Conservation (phyloP, 2,329 filamentous ascomycete genomes). For the Westerdykella sp. region DNA sequence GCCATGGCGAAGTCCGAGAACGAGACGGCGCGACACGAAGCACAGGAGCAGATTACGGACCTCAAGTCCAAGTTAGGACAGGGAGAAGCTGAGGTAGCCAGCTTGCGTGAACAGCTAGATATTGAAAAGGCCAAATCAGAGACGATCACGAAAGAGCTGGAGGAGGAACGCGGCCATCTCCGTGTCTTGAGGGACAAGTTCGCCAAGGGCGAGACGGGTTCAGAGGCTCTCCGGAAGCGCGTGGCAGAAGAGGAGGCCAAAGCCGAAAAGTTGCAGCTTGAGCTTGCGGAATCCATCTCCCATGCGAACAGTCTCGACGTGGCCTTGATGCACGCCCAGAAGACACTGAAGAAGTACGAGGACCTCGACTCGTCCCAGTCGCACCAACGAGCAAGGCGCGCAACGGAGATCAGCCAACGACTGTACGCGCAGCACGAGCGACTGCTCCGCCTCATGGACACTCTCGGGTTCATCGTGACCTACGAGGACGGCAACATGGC, state of each 20-base stretch:
- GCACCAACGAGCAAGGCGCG: constrained; percentile 63
- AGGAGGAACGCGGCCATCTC: constrained; percentile 64
- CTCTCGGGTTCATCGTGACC: constrained; percentile 75
- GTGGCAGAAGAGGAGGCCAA: constrained; percentile 70
- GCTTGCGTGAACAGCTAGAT: constrained; percentile 40
- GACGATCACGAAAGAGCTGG: constrained; percentile 48
- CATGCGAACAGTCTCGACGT: constrained; percentile 70
- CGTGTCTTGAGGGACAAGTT: constrained; percentile 63
- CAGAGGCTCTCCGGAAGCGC: constrained; percentile 67
- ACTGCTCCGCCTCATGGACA: constrained; percentile 74
- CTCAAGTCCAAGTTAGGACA: constrained; percentile 34
- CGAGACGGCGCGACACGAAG: constrained; percentile 34
- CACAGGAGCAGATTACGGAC: constrained; percentile 37
- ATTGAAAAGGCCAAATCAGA: constrained; percentile 44
- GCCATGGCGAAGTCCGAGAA: constrained; percentile 45
- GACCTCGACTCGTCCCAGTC: constrained; percentile 48
- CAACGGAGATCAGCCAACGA: constrained; percentile 77
- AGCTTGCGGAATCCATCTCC: constrained; percentile 69
- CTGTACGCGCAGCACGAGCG: constrained; percentile 80
- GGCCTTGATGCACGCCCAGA: constrained; percentile 63
- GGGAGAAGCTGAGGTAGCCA: constrained; percentile 33
- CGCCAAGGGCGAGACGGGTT: constrained; percentile 76
- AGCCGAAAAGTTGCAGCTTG: constrained; percentile 59
- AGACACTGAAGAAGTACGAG: constrained; percentile 54
- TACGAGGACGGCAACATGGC: constrained; percentile 66